A percentile compares a stretch with the other conserved stretches of the same genome.
These are phyloP conservation scores for Ophiostoma sp. DNA, from an alignment of 2,329 filamentous ascomycete genomes.

Conservation along the genomic window DNA sequence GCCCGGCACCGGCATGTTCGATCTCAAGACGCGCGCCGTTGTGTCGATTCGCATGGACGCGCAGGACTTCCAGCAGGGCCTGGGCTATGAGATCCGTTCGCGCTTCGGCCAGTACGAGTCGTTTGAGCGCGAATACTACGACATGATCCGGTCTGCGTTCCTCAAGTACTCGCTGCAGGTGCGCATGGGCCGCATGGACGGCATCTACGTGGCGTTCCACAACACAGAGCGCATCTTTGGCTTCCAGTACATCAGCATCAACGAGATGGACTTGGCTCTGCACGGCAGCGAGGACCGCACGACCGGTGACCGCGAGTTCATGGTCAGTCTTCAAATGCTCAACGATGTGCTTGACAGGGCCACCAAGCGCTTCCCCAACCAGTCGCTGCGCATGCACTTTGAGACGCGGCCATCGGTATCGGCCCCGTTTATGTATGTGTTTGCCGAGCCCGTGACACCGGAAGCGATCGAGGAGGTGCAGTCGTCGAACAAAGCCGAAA, in stretches of 20 bases:
- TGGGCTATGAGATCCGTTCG: constrained; percentile 79
- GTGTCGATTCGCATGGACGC: constrained; percentile 87
- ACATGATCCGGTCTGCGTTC: constrained; percentile 92
- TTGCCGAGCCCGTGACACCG: constrained; percentile 75
- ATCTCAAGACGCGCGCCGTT: constrained; percentile 91
- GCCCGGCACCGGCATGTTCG: constrained; percentile 89
- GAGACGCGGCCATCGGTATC: constrained; percentile 59
- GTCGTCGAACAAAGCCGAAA: constrained; percentile 54
- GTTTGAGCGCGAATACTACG: constrained; percentile 91
- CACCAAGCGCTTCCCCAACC: constrained; percentile 66
- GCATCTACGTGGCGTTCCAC: constrained; percentile 94
- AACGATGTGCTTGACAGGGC: constrained; percentile 75
- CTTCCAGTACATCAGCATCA: constrained; percentile 84
- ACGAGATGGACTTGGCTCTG: constrained; percentile 85
- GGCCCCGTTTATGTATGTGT: constrained; percentile 74
- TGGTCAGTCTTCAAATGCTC: constrained; percentile 68
- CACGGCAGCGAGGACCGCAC: constrained; percentile 64
- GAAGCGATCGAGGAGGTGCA: constrained; percentile 71
- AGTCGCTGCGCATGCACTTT: constrained; percentile 73
- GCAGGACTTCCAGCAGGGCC: constrained; percentile 61
- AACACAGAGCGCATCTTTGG: constrained; percentile 94
- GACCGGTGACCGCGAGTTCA: constrained; percentile 81
- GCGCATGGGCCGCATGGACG: constrained; percentile 96
- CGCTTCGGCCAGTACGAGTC: constrained; percentile 78
- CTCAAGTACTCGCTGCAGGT: constrained; percentile 96